Evolutionary conservation across 495 filamentous ascomycete species (phyloP).

Genomic region (Xylona heveae): DNA sequence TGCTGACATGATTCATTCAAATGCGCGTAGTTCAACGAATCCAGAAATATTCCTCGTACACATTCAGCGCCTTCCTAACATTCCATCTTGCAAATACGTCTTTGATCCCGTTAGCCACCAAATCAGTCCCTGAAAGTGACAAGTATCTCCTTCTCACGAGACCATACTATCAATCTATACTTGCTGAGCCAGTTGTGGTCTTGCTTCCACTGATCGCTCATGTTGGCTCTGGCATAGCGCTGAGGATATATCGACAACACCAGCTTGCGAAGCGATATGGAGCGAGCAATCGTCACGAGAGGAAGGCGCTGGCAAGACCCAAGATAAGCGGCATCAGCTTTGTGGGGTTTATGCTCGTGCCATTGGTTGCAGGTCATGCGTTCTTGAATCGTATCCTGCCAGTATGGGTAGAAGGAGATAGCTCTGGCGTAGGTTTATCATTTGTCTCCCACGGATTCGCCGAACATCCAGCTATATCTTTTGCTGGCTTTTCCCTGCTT

Average conservation of each 20-base stretch:
- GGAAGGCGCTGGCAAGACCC: constrained; percentile 36
- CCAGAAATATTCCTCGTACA: constrained; percentile 75
- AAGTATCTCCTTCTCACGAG: constrained; percentile 39
- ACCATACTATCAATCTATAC: constrained; percentile 58
- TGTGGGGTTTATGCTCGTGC: constrained; percentile 44
- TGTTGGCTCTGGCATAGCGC: constrained; percentile 41
- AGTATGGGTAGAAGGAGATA: constrained; percentile 55
- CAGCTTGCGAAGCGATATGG: constrained; percentile 51
- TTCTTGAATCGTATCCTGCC: constrained; percentile 53
- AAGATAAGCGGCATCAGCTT: constrained; percentile 37
- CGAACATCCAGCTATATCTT: constrained; percentile 38
- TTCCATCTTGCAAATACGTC: constrained; percentile 69
- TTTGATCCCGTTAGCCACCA: constrained; percentile 41
- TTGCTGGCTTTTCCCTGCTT: constrained; percentile 42
- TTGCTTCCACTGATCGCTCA: constrained; percentile 25
- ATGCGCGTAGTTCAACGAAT: constrained; percentile 42
- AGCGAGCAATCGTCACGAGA: constrained; percentile 25
- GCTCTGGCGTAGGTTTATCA: constrained; percentile 54
- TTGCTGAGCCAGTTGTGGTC: constrained; percentile 24
- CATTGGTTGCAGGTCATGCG: constrained; percentile 43
- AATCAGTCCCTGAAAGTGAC: constrained; percentile 28
- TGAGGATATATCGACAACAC: constrained; percentile 51
- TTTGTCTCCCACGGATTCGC: constrained; percentile 79
- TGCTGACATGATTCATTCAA: neutral
- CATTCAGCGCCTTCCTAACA: constrained; percentile 54